Evolutionary conservation across 768 basidiomycete genomes (phyloP), one percentile per base, ranked within the genome.

Genomic region (Amanita pseudoporphyria): DNA sequence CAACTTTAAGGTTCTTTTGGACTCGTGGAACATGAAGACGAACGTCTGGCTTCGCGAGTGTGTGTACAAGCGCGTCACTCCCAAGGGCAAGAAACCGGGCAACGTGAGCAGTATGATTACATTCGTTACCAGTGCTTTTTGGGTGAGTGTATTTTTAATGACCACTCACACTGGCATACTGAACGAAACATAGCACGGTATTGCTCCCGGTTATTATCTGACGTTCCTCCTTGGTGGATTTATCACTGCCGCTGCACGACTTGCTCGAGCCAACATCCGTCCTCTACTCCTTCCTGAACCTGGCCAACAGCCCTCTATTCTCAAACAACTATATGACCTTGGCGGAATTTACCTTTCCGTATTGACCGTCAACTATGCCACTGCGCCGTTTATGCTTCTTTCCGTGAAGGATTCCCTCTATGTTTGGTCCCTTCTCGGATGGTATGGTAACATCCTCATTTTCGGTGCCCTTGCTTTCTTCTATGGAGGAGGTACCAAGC

Each of bases 31-130:
- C 67, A 92, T 91, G 72, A 91, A 91, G 66, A 91, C 92, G 16
- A 94, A 96, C 64, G 75, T 96, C 18, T 99, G 96, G 96, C 77
- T 99, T 1, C 74, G 96, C 42, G 94, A 98, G 62, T 94, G 91
- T 51, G 76, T 99, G 2, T 99, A 99, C 74, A 98, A 98, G 66
- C 89, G 96, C 9, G 82, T 99, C 52, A 91, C 91, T 0, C 86
- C 87, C 41, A 84, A 85, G 62, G 95, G 94, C 37, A 82, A 89
- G 74, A 97, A 95, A 62, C 87, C 95, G 2, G 94, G 92, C 1
- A 87, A 89, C 65, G 69, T 72, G 62, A 92, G 88, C 62, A 96
- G 83, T 60, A 82, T 97, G 78, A 77, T 90, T 52, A 99, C 96
- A 0, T 97, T 94, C 66, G 68, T 78, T 30, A 93, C 93, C 0